These are phyloP conservation scores for Penicillium sp. DNA, from an alignment of 2,329 filamentous ascomycete species.

Conservation along the genomic window DNA sequence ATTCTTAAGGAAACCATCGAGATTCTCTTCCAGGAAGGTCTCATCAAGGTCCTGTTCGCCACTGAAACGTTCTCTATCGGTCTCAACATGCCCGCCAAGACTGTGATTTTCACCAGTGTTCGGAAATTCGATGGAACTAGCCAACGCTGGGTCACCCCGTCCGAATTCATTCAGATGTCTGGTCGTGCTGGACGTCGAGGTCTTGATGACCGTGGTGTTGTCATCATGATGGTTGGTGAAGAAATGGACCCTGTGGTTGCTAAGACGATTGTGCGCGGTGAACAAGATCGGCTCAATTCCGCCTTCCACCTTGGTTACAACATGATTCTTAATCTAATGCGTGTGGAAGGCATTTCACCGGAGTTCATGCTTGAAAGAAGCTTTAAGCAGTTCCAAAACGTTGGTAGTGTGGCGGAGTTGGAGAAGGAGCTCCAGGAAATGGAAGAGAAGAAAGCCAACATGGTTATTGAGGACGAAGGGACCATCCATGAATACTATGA, in stretches of 20 bases:
- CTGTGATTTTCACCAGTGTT: conserved; percentile 96
- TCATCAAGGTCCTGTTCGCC: conserved; percentile 96
- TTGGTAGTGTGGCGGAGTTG: conserved; percentile 73
- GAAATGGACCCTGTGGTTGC: conserved; percentile 93
- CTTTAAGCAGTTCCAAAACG: conserved; percentile 98
- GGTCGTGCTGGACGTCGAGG: conserved; percentile 94
- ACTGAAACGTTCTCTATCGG: conserved; percentile 99
- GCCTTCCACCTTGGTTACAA: conserved; percentile 98
- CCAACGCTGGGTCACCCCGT: conserved; percentile 79
- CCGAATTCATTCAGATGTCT: conserved; percentile 98
- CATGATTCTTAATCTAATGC: conserved; percentile 94
- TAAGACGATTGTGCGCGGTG: conserved; percentile 89
- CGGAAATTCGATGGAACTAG: conserved; percentile 86
- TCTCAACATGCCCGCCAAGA: conserved; percentile 98
- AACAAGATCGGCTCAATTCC: conserved; percentile 95
- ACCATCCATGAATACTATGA: conserved; percentile 94
- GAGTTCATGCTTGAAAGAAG: conserved; percentile 98
- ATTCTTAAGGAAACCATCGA: conserved; percentile 98
- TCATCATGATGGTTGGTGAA: conserved; percentile 99
- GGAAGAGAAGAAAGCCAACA: conserved; percentile 66
- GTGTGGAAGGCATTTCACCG: conserved; percentile 98
- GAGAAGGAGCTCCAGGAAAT: conserved; percentile 78
- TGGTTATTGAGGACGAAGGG: conserved; percentile 77
- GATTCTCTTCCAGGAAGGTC: conserved; percentile 94
- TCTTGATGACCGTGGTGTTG: conserved; percentile 93